Base-by-base conservation (phyloP, 371 early-diverging fungal species). In the Sporodiniella umbellata region DNA sequence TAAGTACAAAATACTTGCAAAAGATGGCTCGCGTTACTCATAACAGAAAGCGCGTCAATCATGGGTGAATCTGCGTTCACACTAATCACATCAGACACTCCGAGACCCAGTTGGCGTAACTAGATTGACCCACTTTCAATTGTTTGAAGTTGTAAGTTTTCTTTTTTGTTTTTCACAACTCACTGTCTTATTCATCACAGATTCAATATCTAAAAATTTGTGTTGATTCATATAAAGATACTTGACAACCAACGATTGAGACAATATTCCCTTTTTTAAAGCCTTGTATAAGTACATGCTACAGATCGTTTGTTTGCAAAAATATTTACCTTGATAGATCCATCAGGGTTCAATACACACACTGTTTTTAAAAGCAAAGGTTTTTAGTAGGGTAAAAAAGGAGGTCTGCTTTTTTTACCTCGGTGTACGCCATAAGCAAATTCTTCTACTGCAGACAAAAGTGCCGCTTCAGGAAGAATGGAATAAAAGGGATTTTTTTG, bases 401-500 rank as follows among this genome's bases (percentile, higher is more conserved):
- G 21, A 37, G 15, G 17, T 4, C 6, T 4, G 30, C 10, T 28
- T 28, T 28, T n/a, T 24, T 51, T 78, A 82, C 83, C 79, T 57
- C 91, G 78, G 54, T 92, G 92, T 8, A 85, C 83, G 11, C 89
- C 89, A 57, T 81, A 74, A 8, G 84, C 84, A 63, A 93, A 90
- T 26, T 89, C 80, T 43, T 82, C 85, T 5, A 85, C 81, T 8
- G 85, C 81, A 26, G 87, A 86, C 33, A 83, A 63, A 2, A 93
- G 63, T 0, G 88, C 82, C 7, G 92, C 84, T 53, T 91, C 90
- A 14, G 84, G 82, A 33, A 85, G 54, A 7, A 92, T 86, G 18
- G 87, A 83, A 58, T 89, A 91, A 58, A 92, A 93, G 5, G 93
- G 92, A 52, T 93, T 89, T 46, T 82, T 80, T 37, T 82, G 79